These are phyloP conservation scores for Solanum chmielewskii DNA, from an alignment of 257 asterid genomes.

Conservation along the genomic window DNA sequence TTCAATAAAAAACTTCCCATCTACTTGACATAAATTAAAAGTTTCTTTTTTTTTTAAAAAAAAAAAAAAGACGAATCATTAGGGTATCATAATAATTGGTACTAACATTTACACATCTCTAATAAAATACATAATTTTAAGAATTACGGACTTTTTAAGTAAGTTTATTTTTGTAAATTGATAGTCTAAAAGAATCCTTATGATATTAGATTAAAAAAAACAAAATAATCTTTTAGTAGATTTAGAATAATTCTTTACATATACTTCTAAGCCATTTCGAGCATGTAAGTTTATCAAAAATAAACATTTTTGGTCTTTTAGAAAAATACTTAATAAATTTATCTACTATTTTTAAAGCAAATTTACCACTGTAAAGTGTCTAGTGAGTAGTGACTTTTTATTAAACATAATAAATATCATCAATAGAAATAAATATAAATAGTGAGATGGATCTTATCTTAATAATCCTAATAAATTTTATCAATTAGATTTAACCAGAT, in stretches of 20 bases:
- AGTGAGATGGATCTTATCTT: no score
- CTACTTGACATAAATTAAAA: constrained; percentile 20
- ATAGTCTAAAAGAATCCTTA: background rate
- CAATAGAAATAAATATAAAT: no score
- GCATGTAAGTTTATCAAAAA: background rate
- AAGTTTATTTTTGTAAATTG: background rate
- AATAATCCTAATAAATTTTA: background rate
- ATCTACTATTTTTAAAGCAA: background rate
- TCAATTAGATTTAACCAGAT: background rate
- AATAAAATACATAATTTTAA: background rate
- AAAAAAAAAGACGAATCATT: background rate
- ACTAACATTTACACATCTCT: background rate
- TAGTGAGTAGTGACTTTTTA: no score
- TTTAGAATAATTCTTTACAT: background rate
- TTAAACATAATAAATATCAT: no score
- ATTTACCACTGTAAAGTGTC: no score
- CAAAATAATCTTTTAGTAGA: background rate
- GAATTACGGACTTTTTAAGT: background rate
- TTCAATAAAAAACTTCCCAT: background rate
- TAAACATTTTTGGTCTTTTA: background rate
- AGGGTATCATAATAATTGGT: background rate
- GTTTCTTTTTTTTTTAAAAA: background rate
- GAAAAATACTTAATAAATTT: background rate
- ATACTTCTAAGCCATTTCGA: background rate
- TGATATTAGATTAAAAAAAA: background rate